phyloP scores from a whole-genome alignment of 2,329 filamentous ascomycete genomes.

The Zasmidium angulare region DNA sequence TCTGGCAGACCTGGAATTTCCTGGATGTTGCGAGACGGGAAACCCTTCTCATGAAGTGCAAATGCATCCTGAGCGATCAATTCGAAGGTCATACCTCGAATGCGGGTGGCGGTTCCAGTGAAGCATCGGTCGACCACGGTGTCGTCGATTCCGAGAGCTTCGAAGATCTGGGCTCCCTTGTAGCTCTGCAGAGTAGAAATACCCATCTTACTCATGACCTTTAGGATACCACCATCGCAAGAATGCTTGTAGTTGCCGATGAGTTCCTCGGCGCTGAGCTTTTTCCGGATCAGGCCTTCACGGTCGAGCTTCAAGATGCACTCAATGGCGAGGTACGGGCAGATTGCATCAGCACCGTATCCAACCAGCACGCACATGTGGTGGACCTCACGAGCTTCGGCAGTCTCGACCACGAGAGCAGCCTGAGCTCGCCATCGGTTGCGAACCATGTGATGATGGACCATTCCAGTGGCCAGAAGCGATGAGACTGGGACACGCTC shows the following conservation, averaged over 20 bases:
- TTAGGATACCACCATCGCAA: conserved; percentile 91
- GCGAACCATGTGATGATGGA: conserved; percentile 90
- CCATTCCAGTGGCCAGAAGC: conserved; percentile 84
- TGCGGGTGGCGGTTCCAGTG: conserved; percentile 88
- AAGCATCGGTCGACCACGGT: conserved; percentile 92
- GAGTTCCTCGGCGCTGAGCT: conserved; percentile 75
- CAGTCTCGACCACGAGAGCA: conserved; percentile 86
- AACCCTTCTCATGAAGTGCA: conserved; percentile 91
- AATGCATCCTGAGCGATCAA: conserved; percentile 92
- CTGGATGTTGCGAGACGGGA: conserved; percentile 74
- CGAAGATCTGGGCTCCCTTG: conserved; percentile 97
- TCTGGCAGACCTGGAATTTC: conserved; percentile 79
- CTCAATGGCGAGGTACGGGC: conserved; percentile 93
- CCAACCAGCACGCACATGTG: conserved; percentile 98
- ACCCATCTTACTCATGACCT: conserved; percentile 99
- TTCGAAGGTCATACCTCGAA: conserved; percentile 91
- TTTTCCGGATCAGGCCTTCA: conserved; percentile 88
- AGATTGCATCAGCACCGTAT: conserved; percentile 91
- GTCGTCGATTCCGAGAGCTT: conserved; percentile 91
- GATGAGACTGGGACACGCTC: conserved; percentile 84
- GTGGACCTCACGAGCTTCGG: conserved; percentile 93
- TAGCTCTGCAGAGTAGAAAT: conserved; percentile 95
- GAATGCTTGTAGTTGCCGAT: conserved; percentile 97
- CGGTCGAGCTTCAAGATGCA: conserved; percentile 96
- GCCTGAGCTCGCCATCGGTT: conserved; percentile 94